A percentile compares a stretch with the other conserved stretches of the same genome.
Conservation (phyloP, 768 basidiomycete species). For the Leccinum arenicola region DNA sequence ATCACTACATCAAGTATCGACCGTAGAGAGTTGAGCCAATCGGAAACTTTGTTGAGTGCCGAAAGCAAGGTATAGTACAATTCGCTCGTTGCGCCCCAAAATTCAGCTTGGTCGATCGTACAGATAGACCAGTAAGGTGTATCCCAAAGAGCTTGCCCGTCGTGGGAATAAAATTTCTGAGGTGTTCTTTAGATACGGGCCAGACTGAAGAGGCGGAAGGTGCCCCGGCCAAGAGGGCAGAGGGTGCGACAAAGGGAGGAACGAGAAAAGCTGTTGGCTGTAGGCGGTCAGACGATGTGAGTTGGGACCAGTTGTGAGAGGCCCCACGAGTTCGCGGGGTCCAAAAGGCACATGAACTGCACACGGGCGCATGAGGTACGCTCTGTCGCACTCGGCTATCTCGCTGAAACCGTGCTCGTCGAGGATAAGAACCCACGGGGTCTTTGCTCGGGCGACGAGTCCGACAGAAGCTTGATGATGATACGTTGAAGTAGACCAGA, state of each 20-base stretch:
- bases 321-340: slow-evolving; percentile 34
- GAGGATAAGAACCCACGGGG: slow-evolving; percentile 52
- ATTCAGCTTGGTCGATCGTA: slow-evolving; percentile 18
- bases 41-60: slow-evolving; percentile 9
- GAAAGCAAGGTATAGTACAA: slow-evolving; percentile 19
- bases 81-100: slow-evolving; percentile 6
- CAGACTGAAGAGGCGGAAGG: slow-evolving; percentile 24
- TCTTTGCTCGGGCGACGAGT: slow-evolving; percentile 37
- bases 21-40: slow-evolving; percentile 34
- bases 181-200: slow-evolving; percentile 28
- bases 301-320: slow-evolving; percentile 27
- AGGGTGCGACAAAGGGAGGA: slow-evolving; percentile 58
- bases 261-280: slow-evolving; percentile 49
- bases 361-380: slow-evolving; percentile 43
- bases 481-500: slow-evolving; percentile 14
- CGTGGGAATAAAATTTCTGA: slow-evolving; percentile 32
- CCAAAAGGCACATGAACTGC: slow-evolving; percentile 39
- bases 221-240: slow-evolving; percentile 20
- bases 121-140: slow-evolving; percentile 32
- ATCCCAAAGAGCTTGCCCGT: slow-evolving; percentile 36
- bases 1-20: slow-evolving; percentile 34
- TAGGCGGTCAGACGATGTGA: slow-evolving; percentile 28
- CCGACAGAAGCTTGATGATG: slow-evolving; percentile 30
- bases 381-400: slow-evolving; percentile 32
- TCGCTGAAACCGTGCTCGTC: slow-evolving; percentile 43